Conservation (phyloP, 768 basidiomycete genomes). For the Hortiboletus flavorubellus region DNA sequence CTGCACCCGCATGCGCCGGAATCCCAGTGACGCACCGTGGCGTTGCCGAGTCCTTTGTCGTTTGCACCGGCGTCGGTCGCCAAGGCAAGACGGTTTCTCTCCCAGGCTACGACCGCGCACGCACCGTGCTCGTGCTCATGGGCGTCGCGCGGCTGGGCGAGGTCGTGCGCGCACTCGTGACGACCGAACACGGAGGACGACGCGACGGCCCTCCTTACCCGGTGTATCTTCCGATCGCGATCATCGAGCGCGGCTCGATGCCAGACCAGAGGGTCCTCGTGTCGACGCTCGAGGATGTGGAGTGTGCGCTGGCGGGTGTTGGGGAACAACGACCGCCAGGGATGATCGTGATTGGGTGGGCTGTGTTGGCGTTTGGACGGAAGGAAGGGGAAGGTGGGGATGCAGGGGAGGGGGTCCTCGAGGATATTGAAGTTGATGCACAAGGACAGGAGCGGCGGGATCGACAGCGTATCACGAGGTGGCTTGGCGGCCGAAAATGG, state of each 20-base stretch:
- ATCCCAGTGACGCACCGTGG: conserved; percentile 97
- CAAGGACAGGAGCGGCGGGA: conserved; percentile 22
- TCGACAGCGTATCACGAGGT: conserved; percentile 45
- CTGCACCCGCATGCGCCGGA: conserved; percentile 83
- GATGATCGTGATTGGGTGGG: conserved; percentile 96
- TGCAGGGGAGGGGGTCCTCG: conserved; percentile 66
- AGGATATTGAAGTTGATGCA: conserved; percentile 42
- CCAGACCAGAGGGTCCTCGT: conserved; percentile 85
- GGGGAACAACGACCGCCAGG: conserved; percentile 93
- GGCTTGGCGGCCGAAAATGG: conserved; percentile 62
- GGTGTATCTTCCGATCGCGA: conserved; percentile 74
- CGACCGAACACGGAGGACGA: conserved; percentile 34
- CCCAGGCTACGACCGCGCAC: conserved; percentile 81
- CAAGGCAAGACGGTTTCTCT: conserved; percentile 77
- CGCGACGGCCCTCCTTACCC: conserved; percentile 67
- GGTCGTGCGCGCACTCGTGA: conserved; percentile 61
- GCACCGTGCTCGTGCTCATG: conserved; percentile 90
- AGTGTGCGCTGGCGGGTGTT: conserved; percentile 61
- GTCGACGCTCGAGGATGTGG: conserved; percentile 73
- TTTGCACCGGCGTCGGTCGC: conserved; percentile 94
- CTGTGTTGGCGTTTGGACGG: conserved; percentile 60
- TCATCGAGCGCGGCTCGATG: conserved; percentile 93
- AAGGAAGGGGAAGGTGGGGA: conserved; percentile 41
- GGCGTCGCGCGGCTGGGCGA: conserved; percentile 83
- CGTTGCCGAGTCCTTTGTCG: conserved; percentile 81